Base-by-base conservation (phyloP, 1,139 yeast species). In the Nematodospora anomalae region DNA sequence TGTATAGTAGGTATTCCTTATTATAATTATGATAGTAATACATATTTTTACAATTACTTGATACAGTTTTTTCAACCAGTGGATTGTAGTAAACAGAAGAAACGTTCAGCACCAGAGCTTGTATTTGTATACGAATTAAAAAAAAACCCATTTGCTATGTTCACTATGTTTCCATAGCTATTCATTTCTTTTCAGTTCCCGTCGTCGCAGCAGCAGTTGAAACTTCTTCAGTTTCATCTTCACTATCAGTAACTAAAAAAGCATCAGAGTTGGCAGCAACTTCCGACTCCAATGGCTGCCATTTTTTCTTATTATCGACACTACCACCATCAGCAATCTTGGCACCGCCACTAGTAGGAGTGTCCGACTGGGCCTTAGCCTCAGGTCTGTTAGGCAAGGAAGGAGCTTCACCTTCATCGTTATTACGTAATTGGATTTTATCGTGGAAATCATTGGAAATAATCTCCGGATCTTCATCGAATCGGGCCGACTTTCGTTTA, bases 241-340 rank as follows among this genome's bases (percentile, higher is more conserved):
- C 94, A 53, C 84, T 79, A 50, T 84, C 92, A 36, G 85, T 86
- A 30, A 85, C 84, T 52, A 83, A 71, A 55, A 85, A 85, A 1
- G 89, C 86, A 51, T 83, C 90, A 36, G 80, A 75, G 43, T 73
- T 77, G 25, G 72, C 80, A 2, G 86, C 83, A 16, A 35, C 30
- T 16, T 38, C 41, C n/a, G 74, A 58, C 40, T 69, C 64, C 43
- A 81, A 64, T 2, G 84, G 82, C 53, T 79, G 81, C 86, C 86
- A 80, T 50, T 78, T 76, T 51, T 66, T 57, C 5, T 48, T 53
- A 46, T 42, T 18, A 18, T 18, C 21, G n/a, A n/a, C n/a, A n/a
- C n/a, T n/a, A 38, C 53, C 52, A 16, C 9, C 23, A 18, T 30
- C 25, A 11, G 52, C 46, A 4, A 11, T 46, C 49, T 26, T 60